Conservation (phyloP, 805 yeast genomes). For the Lipomyces yamanashiensis region DNA sequence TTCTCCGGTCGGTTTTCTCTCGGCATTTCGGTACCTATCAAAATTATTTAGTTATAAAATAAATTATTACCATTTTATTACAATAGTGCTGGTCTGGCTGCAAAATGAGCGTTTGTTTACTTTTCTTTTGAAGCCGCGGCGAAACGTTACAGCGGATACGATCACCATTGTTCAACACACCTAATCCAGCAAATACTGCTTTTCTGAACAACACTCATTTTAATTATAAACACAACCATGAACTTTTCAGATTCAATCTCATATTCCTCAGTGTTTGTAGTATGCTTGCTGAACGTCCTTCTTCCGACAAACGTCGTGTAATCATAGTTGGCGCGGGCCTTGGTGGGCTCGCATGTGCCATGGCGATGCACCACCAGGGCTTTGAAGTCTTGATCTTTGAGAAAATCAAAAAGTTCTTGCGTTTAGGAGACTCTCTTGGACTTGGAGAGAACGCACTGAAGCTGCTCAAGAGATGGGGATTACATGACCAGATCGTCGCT, state of each 20-base stretch:
- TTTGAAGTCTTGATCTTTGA: constrained; percentile 15
- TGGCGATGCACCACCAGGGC: constrained; percentile 14
- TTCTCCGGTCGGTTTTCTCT: too few relatives aligned
- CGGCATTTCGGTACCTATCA: too few relatives aligned
- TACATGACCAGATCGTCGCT: constrained; percentile 12
- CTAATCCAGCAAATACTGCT: too few relatives aligned
- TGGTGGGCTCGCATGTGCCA: constrained; percentile 10
- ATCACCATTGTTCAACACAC: too few relatives aligned
- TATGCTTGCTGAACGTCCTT: neutral
- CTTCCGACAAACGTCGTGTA: constrained; percentile 1
- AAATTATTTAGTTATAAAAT: too few relatives aligned
- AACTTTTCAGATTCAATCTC: neutral
- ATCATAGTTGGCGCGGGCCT: constrained; percentile 11
- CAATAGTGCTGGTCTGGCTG: too few relatives aligned
- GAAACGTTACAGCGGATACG: neutral
- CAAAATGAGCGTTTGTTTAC: too few relatives aligned
- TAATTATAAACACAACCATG: neutral
- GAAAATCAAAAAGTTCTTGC: constrained; percentile 4
- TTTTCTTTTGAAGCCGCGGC: too few relatives aligned
- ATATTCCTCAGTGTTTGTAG: neutral
- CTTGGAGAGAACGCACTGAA: constrained; percentile 16
- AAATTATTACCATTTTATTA: too few relatives aligned
- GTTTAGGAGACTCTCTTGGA: constrained; percentile 8
- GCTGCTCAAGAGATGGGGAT: constrained; percentile 14
- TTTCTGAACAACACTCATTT: too few relatives aligned